Conservation (phyloP, 225 moss, liverwort and hornwort genomes). For the Marchantia paleacea region DNA sequence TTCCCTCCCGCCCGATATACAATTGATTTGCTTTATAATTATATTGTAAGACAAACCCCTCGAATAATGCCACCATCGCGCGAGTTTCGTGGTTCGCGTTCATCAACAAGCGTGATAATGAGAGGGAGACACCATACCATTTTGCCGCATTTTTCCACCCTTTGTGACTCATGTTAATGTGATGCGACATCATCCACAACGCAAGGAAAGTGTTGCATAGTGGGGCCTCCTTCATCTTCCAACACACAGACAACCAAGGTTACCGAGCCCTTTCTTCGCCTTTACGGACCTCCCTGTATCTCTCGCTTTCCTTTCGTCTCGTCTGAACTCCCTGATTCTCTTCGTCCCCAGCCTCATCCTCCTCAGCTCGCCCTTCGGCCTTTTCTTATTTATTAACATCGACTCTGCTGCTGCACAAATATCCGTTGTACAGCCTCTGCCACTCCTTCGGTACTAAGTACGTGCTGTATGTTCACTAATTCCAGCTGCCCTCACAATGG, state of each 20-base stretch:
- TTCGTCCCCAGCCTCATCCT: neutral
- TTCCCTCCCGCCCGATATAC: neutral
- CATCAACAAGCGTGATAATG: constrained; percentile 1
- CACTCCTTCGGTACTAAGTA: neutral
- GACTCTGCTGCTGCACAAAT: neutral
- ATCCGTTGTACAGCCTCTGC: neutral
- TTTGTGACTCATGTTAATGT: neutral
- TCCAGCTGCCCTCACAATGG: neutral
- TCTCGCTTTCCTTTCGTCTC: neutral
- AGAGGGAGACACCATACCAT: neutral
- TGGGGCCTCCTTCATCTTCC: neutral
- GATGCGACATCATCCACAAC: neutral
- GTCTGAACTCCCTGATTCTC: neutral
- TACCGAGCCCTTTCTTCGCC: neutral
- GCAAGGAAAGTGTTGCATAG: neutral
- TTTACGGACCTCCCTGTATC: neutral
- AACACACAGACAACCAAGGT: neutral
- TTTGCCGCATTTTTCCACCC: neutral
- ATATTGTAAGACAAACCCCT: neutral
- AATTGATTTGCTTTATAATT: neutral
- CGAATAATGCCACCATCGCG: neutral
- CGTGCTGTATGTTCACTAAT: neutral
- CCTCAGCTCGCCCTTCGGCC: neutral
- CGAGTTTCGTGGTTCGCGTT: neutral
- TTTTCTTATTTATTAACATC: neutral